Conservation (phyloP, 2,329 filamentous ascomycete genomes). For the Fusarium avenaceum region DNA sequence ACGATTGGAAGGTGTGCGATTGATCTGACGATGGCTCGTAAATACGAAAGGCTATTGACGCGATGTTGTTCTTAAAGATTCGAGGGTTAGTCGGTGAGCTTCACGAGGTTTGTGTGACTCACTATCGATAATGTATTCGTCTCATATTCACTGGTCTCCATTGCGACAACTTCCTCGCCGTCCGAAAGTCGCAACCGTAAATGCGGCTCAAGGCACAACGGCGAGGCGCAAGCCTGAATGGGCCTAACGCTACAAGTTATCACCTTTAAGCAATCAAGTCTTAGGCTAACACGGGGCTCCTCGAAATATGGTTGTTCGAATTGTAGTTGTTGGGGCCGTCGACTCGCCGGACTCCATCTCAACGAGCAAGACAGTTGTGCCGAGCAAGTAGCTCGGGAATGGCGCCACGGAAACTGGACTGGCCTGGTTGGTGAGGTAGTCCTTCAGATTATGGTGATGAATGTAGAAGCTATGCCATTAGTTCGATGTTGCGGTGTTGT, state of each 20-base stretch:
- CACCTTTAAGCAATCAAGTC: slow-evolving; percentile 13
- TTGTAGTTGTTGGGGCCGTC: slow-evolving; percentile 40
- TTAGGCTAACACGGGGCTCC: slow-evolving; percentile 29
- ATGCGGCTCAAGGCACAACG: slow-evolving; percentile 46
- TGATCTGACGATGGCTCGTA: slow-evolving; percentile 65
- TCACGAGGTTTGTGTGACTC: slow-evolving; percentile 6
- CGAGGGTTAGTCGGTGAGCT: slow-evolving; percentile 29
- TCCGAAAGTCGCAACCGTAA: slow-evolving; percentile 47
- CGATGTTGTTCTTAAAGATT: slow-evolving; percentile 66
- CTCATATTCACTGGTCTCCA: slow-evolving; percentile 74
- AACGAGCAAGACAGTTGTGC: slow-evolving; percentile 48
- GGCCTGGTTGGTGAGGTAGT: slow-evolving; percentile 16
- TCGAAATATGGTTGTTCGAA: slow-evolving; percentile 37
- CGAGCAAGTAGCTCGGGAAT: slow-evolving; percentile 43
- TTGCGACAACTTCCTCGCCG: slow-evolving; percentile 61
- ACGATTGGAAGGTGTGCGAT: slow-evolving; percentile 60
- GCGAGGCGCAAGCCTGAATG: slow-evolving; percentile 39
- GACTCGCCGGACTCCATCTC: slow-evolving; percentile 58
- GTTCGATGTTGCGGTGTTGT: slow-evolving; percentile 10
- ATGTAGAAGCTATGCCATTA: slow-evolving; percentile 30
- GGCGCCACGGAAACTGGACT: slow-evolving; percentile 37
- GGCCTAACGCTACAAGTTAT: slow-evolving; percentile 18
- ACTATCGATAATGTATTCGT: slow-evolving; percentile 73
- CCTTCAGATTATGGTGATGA: neutral
- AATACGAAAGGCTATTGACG: slow-evolving; percentile 67